Evolutionary conservation across 345 rosid genomes (phyloP), one percentile per base, ranked within the genome.

Genomic region (Luvunga scandens): DNA sequence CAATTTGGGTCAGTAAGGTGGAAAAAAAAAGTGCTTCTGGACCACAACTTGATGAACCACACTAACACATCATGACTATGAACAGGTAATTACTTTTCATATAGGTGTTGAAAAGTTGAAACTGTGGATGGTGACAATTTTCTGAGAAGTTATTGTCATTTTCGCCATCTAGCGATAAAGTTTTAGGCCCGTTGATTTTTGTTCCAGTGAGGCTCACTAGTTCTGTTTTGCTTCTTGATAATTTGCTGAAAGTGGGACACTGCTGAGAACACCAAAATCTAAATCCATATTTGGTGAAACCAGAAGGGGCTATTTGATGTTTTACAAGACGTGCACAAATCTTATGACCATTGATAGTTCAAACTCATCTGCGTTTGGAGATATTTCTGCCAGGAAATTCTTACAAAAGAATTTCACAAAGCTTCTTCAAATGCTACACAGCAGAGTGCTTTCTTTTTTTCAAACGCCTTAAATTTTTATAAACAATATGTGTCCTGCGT

Each of bases 1-100:
- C 19, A 28, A 50, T 71, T 71, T 30, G 39, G 1, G 16, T 50
- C 25, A 14, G 7, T 13, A 39, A 50, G 12, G 13, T 57, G 28
- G 1, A 45, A 66, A 42, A 45, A 45, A 12, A 45, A 12, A 0
- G 8, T 21, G 71, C 55, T 61, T 9, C 36, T 30, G 59, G 60
- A 65, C 71, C 71, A 66, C 69, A 64, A 19, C 10, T 71, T 31
- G 64, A 71, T 28, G 24, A 22, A 21, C 48, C 56, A 73, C n/a
- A 24, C 16, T 19, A 56, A 34, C 3, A 13, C 16, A 45, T 45
- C 50, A 45, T 13, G 50, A 45, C 18, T 45, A 45, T 45, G 50
- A 45, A 12, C 50, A 45, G 50, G 50, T 45, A 45, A 45, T 13
- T 13, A 3, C 50, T 45, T 12, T 13, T 45, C 50, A 13, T 18